Conservation (phyloP, 2,329 filamentous ascomycete species). For the Macrophomina tecta region DNA sequence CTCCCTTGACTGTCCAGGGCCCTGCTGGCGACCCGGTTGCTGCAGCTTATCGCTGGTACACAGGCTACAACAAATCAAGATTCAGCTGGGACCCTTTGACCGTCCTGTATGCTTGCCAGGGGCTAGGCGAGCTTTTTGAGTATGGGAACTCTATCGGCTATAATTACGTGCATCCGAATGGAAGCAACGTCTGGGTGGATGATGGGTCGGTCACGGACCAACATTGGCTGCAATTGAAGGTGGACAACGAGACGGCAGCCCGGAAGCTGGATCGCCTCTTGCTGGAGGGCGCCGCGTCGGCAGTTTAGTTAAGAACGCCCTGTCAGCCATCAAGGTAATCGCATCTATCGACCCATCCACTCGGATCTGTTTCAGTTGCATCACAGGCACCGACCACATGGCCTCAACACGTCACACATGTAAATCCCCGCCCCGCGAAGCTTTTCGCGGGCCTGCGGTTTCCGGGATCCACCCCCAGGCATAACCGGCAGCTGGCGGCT, state of each 20-base stretch:
- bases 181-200: slow-evolving; percentile 53
- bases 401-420: slow-evolving; percentile 12
- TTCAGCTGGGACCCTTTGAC: slow-evolving; percentile 38
- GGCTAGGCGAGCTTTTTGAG: slow-evolving; percentile 44
- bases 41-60: slow-evolving; percentile 36
- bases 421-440: slow-evolving; percentile 4
- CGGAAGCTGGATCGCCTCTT: slow-evolving; percentile 40
- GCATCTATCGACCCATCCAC: not conserved
- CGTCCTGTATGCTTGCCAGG: slow-evolving; percentile 33
- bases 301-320: not conserved
- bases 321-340: slow-evolving; percentile 19
- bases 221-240: slow-evolving; percentile 48
- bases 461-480: not conserved
- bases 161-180: slow-evolving; percentile 50
- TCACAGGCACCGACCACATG: not conserved
- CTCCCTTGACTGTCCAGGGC: slow-evolving; percentile 38
- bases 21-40: slow-evolving; percentile 33
- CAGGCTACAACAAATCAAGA: slow-evolving; percentile 34
- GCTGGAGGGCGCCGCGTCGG: slow-evolving; percentile 34
- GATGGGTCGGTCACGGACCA: slow-evolving; percentile 47
- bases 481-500: not conserved
- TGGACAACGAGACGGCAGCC: slow-evolving; percentile 39
- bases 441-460: not conserved
- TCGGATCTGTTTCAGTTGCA: not conserved
- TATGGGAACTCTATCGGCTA: slow-evolving; percentile 48